Conservation (phyloP, 306 rosid species). For the Urtica urens region DNA sequence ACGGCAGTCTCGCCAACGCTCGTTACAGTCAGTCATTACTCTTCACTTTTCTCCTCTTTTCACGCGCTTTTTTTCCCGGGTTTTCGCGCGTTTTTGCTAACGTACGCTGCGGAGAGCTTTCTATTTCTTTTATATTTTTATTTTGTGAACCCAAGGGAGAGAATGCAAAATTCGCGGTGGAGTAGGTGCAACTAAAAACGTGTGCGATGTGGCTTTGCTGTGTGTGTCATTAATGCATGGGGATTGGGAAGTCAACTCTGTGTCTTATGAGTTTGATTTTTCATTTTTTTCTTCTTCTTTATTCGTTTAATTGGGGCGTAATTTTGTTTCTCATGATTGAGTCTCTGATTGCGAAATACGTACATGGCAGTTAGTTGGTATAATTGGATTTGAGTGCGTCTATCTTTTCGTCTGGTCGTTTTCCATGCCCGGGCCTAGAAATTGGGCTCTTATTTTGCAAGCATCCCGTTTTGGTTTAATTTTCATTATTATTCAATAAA, state of each 20-base stretch:
- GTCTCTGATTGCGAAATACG: background rate
- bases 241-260: slow-evolving; percentile 33
- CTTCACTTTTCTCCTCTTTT: background rate
- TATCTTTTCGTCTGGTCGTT: too few relatives aligned
- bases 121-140: background rate
- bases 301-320: background rate
- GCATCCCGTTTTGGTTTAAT: too few relatives aligned
- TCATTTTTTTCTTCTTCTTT: background rate
- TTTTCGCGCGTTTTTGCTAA: slow-evolving; percentile 22
- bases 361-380: background rate
- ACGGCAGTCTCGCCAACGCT: slow-evolving; percentile 87
- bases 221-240: slow-evolving; percentile 30
- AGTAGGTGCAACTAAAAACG: slow-evolving; percentile 37
- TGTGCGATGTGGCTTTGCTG: slow-evolving; percentile 5
- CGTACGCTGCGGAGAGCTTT: slow-evolving; percentile 4
- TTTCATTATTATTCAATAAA: too few relatives aligned
- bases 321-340: background rate
- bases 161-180: slow-evolving; percentile 32
- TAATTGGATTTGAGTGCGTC: too few relatives aligned
- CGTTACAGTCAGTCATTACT: slow-evolving; percentile 63
- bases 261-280: background rate
- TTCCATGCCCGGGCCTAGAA: too few relatives aligned
- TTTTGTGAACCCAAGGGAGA: background rate
- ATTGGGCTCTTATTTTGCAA: too few relatives aligned
- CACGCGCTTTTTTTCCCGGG: background rate